Evolutionary conservation across 139 green algal genomes (phyloP), one percentile per base, ranked within the genome.

Genomic region (Chlamydomonas sp.): DNA sequence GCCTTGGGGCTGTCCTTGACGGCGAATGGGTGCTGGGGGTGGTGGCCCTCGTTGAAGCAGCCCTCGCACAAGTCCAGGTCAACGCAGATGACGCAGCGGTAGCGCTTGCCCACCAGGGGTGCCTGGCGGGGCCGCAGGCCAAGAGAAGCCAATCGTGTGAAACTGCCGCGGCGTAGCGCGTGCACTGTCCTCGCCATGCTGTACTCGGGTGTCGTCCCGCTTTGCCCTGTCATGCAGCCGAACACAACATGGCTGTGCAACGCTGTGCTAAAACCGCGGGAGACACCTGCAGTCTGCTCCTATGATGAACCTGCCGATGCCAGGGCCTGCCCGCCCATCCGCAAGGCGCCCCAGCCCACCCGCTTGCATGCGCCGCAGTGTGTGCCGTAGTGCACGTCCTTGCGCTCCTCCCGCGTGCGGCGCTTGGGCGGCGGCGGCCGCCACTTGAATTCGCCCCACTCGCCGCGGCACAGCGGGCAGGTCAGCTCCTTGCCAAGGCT

Each of bases 381-480:
- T 0, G 86, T 91, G 79, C 93, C 91, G 58, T 87, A 84, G 75
- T 93, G 88, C 57, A 90, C 63, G 61, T 85, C 82, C 49, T 80
- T 76, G 31, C 57, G 18, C 67, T 88, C 58, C 62, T 86, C 71
- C 49, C 68, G 78, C 15, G 57, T 15, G 49, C 73, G 74, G 79
- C 74, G 80, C 77, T 87, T 89, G 57, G 76, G 88, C 12, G 84
- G 80, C 12, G 86, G 86, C 57, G 91, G 90, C 16, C 83, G 63
- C 93, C 93, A 95, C 69, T 88, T 91, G 80, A 96, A 94, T n/a
- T 90, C 87, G 8, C 94, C 94, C 94, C 94, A 96, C 1, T 90
- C 83, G 12, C 75, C 73, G 63, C 94, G 90, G 85, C 94, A 96
- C 88, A 96, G 87, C 59, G 94, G 94, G 85, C 93, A 95, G 5